Evolutionary conservation across 139 green algal species (phyloP).

Genomic region (Tetraselmis chui): DNA sequence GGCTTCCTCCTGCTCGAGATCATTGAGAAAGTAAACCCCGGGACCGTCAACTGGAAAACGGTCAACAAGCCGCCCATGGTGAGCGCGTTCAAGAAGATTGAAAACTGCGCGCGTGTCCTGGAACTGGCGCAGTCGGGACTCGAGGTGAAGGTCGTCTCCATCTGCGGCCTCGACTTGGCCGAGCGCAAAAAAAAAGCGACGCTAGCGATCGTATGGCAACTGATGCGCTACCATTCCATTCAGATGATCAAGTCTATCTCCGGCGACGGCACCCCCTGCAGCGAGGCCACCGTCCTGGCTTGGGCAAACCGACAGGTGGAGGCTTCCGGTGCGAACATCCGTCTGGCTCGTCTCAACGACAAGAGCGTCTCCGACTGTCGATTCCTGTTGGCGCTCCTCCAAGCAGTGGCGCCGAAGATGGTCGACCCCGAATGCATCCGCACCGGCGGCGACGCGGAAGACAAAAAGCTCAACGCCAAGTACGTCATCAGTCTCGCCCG

Average conservation of each 20-base stretch:
- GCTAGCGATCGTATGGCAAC: constrained; percentile 47
- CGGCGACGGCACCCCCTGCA: not conserved
- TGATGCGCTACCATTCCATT: constrained; percentile 43
- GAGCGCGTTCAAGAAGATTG: constrained; percentile 28
- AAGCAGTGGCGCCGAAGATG: constrained; percentile 23
- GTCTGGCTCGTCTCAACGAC: not conserved
- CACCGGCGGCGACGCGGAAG: constrained; percentile 11
- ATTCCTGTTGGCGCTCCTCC: constrained; percentile 40
- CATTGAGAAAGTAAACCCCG: constrained; percentile 33
- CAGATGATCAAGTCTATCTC: constrained; percentile 20
- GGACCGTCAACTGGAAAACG: constrained; percentile 25
- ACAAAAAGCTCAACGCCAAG: constrained; percentile 42
- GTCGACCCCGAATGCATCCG: constrained; percentile 33
- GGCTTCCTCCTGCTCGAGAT: constrained; percentile 39
- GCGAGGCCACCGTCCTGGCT: constrained; percentile 18
- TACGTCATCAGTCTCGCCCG: constrained; percentile 45
- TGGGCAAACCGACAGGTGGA: constrained; percentile 42
- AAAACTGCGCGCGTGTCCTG: constrained; percentile 49
- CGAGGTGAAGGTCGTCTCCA: constrained; percentile 36
- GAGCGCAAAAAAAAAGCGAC: constrained; percentile 41
- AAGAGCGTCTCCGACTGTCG: constrained; percentile 23
- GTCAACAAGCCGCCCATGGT: constrained; percentile 21
- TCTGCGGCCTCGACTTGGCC: constrained; percentile 35
- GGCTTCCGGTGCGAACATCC: constrained; percentile 4
- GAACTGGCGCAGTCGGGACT: constrained; percentile 21